Percentiles rank a stretch among this genome's conserved stretches.
These are phyloP conservation scores for Populus nigra DNA, from an alignment of 345 rosid genomes.

Conservation along the genomic window DNA sequence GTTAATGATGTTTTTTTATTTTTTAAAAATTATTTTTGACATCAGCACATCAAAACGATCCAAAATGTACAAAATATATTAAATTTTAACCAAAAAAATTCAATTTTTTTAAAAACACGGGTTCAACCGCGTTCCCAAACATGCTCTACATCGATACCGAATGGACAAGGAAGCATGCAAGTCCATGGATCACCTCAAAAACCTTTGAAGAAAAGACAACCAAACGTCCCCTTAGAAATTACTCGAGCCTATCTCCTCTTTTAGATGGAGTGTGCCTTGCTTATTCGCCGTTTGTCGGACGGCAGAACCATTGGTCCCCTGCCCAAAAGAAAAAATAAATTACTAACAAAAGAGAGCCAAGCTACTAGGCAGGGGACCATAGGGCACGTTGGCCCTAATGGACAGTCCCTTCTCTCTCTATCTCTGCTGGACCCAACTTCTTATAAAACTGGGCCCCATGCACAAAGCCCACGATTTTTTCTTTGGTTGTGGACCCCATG, in stretches of 20 bases:
- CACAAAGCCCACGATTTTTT: background rate
- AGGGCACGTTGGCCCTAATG: slow-evolving; percentile 10
- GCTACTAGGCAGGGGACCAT: slow-evolving; percentile 55
- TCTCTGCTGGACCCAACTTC: background rate
- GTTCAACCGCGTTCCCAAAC: no score
- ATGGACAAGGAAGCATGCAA: background rate
- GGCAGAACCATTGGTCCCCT: slow-evolving; percentile 7
- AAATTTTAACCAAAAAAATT: no score
- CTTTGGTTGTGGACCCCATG: background rate
- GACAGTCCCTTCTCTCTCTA: slow-evolving; percentile 33
- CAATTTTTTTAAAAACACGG: no score
- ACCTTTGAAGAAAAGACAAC: slow-evolving; percentile 3
- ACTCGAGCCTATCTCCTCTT: background rate
- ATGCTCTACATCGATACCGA: no score
- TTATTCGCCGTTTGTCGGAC: slow-evolving; percentile 32
- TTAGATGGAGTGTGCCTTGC: no score
- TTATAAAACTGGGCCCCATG: slow-evolving; percentile 15
- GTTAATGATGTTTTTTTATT: no score
- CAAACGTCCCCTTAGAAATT: slow-evolving; percentile 12
- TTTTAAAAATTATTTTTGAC: no score
- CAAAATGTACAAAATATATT: no score
- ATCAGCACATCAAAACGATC: no score
- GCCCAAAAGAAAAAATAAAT: background rate
- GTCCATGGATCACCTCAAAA: background rate
- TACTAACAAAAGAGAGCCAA: background rate